A percentile compares a stretch with the other conserved stretches of the same genome.
Evolutionary conservation across 1,139 yeast genomes (phyloP).

Genomic region (Geotrichum klebahnii): DNA sequence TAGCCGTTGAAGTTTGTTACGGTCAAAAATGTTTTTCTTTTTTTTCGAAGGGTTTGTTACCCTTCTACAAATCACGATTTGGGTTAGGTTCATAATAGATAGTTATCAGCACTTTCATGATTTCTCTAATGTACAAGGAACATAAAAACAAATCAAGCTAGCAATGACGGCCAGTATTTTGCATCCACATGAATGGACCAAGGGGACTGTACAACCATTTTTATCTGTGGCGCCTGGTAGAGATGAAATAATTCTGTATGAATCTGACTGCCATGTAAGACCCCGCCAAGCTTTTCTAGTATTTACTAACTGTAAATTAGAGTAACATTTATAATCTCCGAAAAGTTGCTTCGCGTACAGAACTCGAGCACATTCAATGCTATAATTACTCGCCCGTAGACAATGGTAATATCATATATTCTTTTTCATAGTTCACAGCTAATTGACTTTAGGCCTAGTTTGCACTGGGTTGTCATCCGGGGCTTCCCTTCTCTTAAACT

Average conservation of each 20-base stretch:
- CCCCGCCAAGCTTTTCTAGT: background rate
- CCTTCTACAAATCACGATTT: background rate
- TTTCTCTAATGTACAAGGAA: no score
- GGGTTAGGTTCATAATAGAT: no score
- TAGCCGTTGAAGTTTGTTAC: background rate
- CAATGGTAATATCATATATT: slow-evolving; percentile 42
- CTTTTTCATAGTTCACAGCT: background rate
- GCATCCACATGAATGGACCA: slow-evolving; percentile 59
- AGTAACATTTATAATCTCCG: slow-evolving; percentile 24
- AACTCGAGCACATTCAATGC: slow-evolving; percentile 70
- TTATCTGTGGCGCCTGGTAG: slow-evolving; percentile 64
- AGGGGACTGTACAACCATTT: slow-evolving; percentile 52
- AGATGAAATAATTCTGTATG: slow-evolving; percentile 61
- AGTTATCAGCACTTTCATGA: no score
- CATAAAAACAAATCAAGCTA: no score
- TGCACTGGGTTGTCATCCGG: slow-evolving; percentile 78
- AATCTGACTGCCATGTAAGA: slow-evolving; percentile 41
- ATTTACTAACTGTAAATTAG: slow-evolving; percentile 6
- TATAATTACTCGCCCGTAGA: slow-evolving; percentile 57
- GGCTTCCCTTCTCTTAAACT: slow-evolving; percentile 58
- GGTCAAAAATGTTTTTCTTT: background rate
- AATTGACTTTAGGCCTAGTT: slow-evolving; percentile 39
- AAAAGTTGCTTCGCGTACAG: slow-evolving; percentile 46
- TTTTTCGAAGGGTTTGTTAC: background rate
- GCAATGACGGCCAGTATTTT: slow-evolving; percentile 53